Evolutionary conservation across 2,329 filamentous ascomycete species (phyloP).

Genomic region (Sarocladiaceae sp.): DNA sequence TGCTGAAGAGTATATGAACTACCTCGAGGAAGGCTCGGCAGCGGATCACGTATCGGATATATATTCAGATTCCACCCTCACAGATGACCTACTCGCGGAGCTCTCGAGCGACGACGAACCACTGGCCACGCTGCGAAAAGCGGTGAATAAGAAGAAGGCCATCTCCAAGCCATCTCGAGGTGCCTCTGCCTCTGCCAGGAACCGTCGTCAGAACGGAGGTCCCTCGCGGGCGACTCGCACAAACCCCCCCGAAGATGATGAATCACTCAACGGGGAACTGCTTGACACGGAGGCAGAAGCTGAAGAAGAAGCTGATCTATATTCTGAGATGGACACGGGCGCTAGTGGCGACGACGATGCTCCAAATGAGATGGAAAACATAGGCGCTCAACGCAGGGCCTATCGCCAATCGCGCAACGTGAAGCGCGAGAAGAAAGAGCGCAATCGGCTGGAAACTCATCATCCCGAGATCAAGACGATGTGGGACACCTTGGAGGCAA

Average conservation of each 20-base stretch:
- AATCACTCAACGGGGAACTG: neutral
- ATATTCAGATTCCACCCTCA: too few species aligned
- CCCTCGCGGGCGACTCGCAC: neutral
- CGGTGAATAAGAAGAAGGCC: slow-evolving; percentile 13
- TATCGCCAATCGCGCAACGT: slow-evolving; percentile 22
- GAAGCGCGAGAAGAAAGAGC: slow-evolving; percentile 36
- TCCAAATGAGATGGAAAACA: neutral
- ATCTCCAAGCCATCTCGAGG: too few species aligned
- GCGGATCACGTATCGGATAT: too few species aligned
- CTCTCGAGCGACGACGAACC: slow-evolving; percentile 24
- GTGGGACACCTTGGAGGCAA: slow-evolving; percentile 71
- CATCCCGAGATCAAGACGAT: slow-evolving; percentile 78
- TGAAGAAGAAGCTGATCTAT: neutral
- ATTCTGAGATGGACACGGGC: slow-evolving; percentile 7
- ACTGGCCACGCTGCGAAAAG: slow-evolving; percentile 13
- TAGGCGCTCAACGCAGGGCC: slow-evolving; percentile 23
- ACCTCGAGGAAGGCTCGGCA: too few species aligned
- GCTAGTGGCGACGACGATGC: slow-evolving; percentile 19
- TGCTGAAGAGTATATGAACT: too few species aligned
- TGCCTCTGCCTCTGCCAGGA: too few species aligned
- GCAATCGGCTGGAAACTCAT: slow-evolving; percentile 61
- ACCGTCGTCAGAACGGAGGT: too few species aligned
- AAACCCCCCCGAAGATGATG: neutral
- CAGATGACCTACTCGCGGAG: slow-evolving; percentile 12
- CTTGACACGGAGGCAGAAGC: slow-evolving; percentile 1